Evolutionary conservation across 257 asterid genomes (phyloP), one percentile per base, ranked within the genome.

Genomic region (Solanum habrochaites): DNA sequence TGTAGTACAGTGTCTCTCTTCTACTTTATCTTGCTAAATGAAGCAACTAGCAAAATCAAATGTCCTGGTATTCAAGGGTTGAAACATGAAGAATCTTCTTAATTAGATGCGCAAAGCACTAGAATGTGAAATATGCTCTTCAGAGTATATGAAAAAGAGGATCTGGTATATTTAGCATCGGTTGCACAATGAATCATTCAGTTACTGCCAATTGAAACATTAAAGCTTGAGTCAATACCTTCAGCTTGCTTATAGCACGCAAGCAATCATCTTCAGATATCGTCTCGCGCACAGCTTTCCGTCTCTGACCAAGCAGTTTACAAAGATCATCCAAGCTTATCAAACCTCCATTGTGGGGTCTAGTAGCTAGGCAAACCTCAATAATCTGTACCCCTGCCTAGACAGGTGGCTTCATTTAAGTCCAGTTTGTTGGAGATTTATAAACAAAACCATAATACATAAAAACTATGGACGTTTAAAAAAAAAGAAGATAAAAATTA

Each of bases 211-310:
- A 80, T 39, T 29, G 67, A 49, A 29, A 32, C 56, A 21, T 74
- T 75, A 89, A 78, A 78, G 64, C 14, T 47, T 43, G 20, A 40
- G 81, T 43, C 23, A 73, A 43, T 93, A 96, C 99, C 99, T 97
- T 97, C 86, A 97, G 95, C 91, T 97, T 97, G 90, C 99, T 95
- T 43, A 97, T 96, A 67, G 99, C 99, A 87, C 99, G 99, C 89
- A 97, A 91, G 88, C 99, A 97, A 83, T 97, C 99, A 93, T 97
- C 99, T 91, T 95, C 99, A 83, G 99, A 93, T 47, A 97, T 88
- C 11, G 94, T 91, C 89, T 97, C 99, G 49, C 99, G 99, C 85
- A 96, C 92, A 60, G 95, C 94, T 87, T 93, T 96, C 91, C 98
- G 90, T 87, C 93, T 96, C 78, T 92, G 98, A 81, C 97, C 93